Conservation (phyloP, 2,329 filamentous ascomycete species). For the Beauveria australis region DNA sequence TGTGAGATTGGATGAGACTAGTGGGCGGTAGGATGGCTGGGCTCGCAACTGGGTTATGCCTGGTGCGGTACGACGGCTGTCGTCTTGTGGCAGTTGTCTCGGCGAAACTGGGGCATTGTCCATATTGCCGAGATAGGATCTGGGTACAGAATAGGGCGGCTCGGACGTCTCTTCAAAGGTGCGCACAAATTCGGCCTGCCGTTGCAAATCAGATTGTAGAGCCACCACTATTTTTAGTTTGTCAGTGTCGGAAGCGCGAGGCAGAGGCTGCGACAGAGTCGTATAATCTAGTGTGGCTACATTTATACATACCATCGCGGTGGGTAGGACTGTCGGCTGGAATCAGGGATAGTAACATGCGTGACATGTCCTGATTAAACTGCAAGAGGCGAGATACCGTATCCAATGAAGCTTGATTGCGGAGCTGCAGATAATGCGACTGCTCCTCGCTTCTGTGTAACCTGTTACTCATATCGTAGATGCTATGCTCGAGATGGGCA, state of each 20-base stretch:
- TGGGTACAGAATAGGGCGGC: conserved; percentile 54
- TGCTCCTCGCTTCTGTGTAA: conserved; percentile 78
- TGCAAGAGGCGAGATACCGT: conserved; percentile 62
- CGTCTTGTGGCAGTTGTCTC: conserved; percentile 78
- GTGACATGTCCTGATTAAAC: conserved; percentile 79
- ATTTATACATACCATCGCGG: conserved; percentile 62
- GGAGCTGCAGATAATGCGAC: conserved; percentile 68
- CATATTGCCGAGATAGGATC: conserved; percentile 57
- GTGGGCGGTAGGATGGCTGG: conserved; percentile 63
- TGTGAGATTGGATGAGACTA: conserved; percentile 74
- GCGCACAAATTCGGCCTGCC: conserved; percentile 50
- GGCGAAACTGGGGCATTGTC: conserved; percentile 80
- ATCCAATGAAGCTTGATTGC: conserved; percentile 75
- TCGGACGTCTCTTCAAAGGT: conserved; percentile 60
- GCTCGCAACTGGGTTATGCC: conserved; percentile 53
- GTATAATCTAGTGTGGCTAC: conserved; percentile 17
- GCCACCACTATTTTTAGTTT: conserved; percentile 34
- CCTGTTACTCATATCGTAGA: conserved; percentile 72
- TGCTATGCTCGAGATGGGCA: conserved; percentile 65
- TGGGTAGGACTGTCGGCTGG: conserved; percentile 70
- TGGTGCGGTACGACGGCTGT: conserved; percentile 66
- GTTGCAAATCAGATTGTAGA: conserved; percentile 52
- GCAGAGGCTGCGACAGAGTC: too few species aligned
- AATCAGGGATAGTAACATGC: conserved; percentile 63
- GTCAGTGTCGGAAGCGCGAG: neutral